phyloP scores from a whole-genome alignment of 257 asterid genomes.

The Solanum verrucosum region DNA sequence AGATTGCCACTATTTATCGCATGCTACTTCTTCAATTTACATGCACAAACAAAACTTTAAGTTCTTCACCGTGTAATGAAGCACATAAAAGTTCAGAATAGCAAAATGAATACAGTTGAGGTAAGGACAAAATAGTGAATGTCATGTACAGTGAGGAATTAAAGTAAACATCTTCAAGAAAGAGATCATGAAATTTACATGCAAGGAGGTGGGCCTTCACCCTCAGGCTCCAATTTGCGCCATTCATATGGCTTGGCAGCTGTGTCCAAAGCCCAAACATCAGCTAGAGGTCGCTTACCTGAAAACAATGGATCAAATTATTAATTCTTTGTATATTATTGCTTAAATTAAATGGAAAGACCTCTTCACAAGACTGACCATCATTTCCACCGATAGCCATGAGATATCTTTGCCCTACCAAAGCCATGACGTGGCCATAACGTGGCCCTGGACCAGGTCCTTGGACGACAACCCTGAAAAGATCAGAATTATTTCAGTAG shows the following conservation, averaged over 20 bases:
- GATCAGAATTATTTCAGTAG: conserved; percentile 3
- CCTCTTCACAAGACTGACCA: conserved; percentile 42
- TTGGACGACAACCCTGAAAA: conserved; percentile 85
- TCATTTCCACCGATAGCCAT: conserved; percentile 99
- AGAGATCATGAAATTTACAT: conserved; percentile 47
- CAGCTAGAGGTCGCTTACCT: conserved; percentile 98
- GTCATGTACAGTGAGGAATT: background rate
- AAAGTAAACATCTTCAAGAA: background rate
- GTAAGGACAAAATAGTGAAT: background rate
- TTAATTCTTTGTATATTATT: conserved; percentile 1
- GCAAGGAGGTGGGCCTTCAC: conserved; percentile 99
- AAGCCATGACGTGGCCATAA: conserved; percentile 99
- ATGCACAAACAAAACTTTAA: background rate
- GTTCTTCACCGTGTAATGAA: background rate
- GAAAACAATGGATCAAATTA: conserved; percentile 17
- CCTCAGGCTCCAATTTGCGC: conserved; percentile 99
- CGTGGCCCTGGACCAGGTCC: conserved; percentile 99
- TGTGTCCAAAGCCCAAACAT: conserved; percentile 99
- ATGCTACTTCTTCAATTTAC: background rate
- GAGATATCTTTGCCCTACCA: conserved; percentile 97
- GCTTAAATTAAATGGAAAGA: background rate
- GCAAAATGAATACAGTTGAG: background rate
- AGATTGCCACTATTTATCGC: background rate
- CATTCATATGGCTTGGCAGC: conserved; percentile 99
- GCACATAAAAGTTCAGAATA: background rate